Base-by-base conservation (phyloP, 2,329 filamentous ascomycete genomes). In the Aspergillus sp. region DNA sequence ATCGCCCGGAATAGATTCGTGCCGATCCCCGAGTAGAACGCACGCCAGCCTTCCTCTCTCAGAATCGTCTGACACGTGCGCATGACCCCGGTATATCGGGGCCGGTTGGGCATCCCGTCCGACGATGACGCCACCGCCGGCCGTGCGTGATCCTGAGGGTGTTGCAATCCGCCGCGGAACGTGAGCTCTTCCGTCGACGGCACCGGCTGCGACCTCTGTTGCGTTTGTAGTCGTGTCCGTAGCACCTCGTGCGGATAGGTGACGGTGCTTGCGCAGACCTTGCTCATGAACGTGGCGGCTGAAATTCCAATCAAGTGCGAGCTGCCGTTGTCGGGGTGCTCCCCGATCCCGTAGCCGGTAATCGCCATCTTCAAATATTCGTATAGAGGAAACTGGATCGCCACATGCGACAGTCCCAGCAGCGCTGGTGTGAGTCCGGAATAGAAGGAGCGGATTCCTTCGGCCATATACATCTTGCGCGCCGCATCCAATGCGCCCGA, bases 181-280 rank as follows among this genome's bases (percentile, higher is more conserved):
- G 68, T 55, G 24, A 75, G 63, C 29, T 69, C 69, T 43, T 75
- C 70, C 14, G 70, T 63, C 12, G 69, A 60, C 16, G 50, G 34
- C 4, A 51, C 51, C 4, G 60, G 60, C 8, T 40, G 64, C 4
- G 80, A 78, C 40, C 86, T 74, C 51, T 91, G 80, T 57, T 98
- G 91, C 1, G 91, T 98, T 61, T 98, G 91, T 35, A 98, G 66
- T 37, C 91, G 74, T 30, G 91, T 98, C 27, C 91, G 79, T 32
- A 98, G 80, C 12, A 98, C 91, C 62, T 98, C 91, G 55, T 98
- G 91, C 1, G 91, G 91, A 56, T 98, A 98, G 12, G 91, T 98
- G 6, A 88, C 84, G 30, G 85, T 91, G 55, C 88, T 95, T 20
- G 91, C 91, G 51, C 91, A 79, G 30, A 95, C 76, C 63, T 98